Percentiles rank a stretch among this genome's conserved stretches.
Evolutionary conservation across 805 yeast genomes (phyloP).

Genomic region (Tetrapisispora phaffii): DNA sequence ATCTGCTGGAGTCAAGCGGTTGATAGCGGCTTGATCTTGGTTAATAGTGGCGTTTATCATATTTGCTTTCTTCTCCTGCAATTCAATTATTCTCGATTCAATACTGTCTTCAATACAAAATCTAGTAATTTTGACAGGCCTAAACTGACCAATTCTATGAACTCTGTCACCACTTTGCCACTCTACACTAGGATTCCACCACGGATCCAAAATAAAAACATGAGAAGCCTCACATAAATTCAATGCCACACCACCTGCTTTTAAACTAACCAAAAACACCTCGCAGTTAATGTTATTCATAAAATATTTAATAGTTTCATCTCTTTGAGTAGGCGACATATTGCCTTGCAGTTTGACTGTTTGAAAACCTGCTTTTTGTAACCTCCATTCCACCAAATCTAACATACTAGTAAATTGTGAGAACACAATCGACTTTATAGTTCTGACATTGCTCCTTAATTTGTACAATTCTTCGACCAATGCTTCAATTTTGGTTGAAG

Average conservation of each 20-base stretch:
- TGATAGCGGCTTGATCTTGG: slow-evolving; percentile 84
- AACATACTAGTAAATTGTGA: slow-evolving; percentile 96
- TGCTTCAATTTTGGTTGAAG: slow-evolving; percentile 95
- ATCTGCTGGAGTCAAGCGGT: slow-evolving; percentile 82
- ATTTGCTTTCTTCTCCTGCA: slow-evolving; percentile 94
- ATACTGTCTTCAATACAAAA: slow-evolving; percentile 94
- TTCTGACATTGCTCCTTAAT: slow-evolving; percentile 73
- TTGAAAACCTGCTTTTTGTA: slow-evolving; percentile 87
- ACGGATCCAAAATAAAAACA: slow-evolving; percentile 90
- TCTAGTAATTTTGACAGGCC: slow-evolving; percentile 89
- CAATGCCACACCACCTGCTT: slow-evolving; percentile 98
- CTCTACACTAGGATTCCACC: slow-evolving; percentile 99
- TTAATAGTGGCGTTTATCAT: slow-evolving; percentile 97
- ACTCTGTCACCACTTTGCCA: slow-evolving; percentile 99
- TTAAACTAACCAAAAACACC: slow-evolving; percentile 85
- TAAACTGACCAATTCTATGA: slow-evolving; percentile 89
- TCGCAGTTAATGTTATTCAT: slow-evolving; percentile 91
- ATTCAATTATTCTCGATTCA: slow-evolving; percentile 88
- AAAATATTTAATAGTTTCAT: slow-evolving; percentile 78
- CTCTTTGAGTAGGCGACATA: slow-evolving; percentile 94
- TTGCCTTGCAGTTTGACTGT: slow-evolving; percentile 93
- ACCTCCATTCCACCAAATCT: slow-evolving; percentile 91
- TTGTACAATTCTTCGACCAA: slow-evolving; percentile 85
- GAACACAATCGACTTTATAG: slow-evolving; percentile 91
- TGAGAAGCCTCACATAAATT: slow-evolving; percentile 95